A percentile compares a stretch with the other conserved stretches of the same genome.
phyloP scores from a whole-genome alignment of 2,329 filamentous ascomycete genomes.

The Claviceps humidiphila region DNA sequence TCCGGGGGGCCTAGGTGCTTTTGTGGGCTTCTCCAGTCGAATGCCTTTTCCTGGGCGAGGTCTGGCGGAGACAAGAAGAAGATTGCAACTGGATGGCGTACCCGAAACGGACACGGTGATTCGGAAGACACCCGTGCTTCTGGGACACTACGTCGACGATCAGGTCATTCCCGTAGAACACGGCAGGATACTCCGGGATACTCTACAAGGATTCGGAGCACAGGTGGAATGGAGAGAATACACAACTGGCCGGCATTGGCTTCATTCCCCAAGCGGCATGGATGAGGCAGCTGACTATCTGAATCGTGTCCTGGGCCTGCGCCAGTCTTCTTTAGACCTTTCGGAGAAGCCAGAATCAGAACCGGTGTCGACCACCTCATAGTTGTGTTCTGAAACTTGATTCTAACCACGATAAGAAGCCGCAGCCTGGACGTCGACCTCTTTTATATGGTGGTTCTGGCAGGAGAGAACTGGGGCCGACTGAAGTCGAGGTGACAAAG shows the following conservation, averaged over 20 bases:
- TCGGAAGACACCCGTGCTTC: slow-evolving; percentile 28
- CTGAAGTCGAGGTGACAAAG: neutral
- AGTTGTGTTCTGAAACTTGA: neutral
- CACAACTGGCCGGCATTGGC: slow-evolving; percentile 28
- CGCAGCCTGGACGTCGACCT: too few relatives aligned
- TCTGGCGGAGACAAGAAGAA: slow-evolving; percentile 18
- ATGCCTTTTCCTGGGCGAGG: slow-evolving; percentile 21
- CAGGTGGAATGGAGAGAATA: slow-evolving; percentile 29
- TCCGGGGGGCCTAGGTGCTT: slow-evolving; percentile 14
- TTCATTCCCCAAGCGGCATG: slow-evolving; percentile 28
- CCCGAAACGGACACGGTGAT: slow-evolving; percentile 19
- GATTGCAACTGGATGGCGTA: slow-evolving; percentile 16
- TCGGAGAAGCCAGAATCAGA: neutral
- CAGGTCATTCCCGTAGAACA: slow-evolving; percentile 24
- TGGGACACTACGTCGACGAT: slow-evolving; percentile 33
- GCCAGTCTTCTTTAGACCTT: too few relatives aligned
- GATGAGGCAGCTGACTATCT: slow-evolving; percentile 27
- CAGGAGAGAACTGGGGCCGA: neutral
- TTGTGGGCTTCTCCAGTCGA: slow-evolving; percentile 25
- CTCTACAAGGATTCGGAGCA: slow-evolving; percentile 23
- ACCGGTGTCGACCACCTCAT: neutral
- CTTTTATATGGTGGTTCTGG: neutral
- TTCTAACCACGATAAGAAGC: neutral
- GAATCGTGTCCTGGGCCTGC: neutral
- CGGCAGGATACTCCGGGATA: slow-evolving; percentile 22